phyloP scores from a whole-genome alignment of 495 filamentous ascomycete species.

The Aspergillus asperescens region DNA sequence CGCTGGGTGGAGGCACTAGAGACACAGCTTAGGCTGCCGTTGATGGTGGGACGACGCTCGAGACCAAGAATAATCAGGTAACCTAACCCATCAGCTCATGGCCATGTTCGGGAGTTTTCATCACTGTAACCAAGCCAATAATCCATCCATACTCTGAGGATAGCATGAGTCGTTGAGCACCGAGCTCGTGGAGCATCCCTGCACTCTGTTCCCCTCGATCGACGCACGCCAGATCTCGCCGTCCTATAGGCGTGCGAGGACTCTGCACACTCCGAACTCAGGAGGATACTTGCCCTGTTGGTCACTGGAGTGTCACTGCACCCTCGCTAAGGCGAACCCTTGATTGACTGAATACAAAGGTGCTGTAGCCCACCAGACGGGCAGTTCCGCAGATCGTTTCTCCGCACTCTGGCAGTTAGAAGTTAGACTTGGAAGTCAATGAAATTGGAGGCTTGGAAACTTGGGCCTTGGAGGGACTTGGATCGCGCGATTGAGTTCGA shows the following conservation, averaged over 20 bases:
- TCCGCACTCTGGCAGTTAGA: constrained; percentile 1
- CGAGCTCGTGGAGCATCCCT: background rate
- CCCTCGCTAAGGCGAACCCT: constrained; percentile 1
- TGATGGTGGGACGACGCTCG: constrained; percentile 1
- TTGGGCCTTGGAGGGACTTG: constrained; percentile 7
- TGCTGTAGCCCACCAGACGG: background rate
- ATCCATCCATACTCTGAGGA: background rate
- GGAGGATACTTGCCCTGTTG: background rate
- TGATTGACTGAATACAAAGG: constrained; percentile 2
- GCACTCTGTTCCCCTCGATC: background rate
- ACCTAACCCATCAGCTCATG: background rate
- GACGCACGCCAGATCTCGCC: background rate
- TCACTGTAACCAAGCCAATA: too few species aligned
- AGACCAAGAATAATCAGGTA: constrained; percentile 2
- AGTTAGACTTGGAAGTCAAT: background rate
- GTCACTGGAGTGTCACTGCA: background rate
- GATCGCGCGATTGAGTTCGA: constrained; percentile 16
- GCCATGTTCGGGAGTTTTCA: constrained; percentile 3
- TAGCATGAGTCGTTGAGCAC: background rate
- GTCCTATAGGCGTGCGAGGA: background rate
- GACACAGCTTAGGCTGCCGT: background rate
- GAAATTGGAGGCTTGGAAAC: too few species aligned
- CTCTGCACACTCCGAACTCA: background rate
- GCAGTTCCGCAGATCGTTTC: constrained; percentile 11
- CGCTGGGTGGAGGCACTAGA: background rate